phyloP scores from a whole-genome alignment of 2,329 filamentous ascomycete genomes.

The Lojkania enalia region DNA sequence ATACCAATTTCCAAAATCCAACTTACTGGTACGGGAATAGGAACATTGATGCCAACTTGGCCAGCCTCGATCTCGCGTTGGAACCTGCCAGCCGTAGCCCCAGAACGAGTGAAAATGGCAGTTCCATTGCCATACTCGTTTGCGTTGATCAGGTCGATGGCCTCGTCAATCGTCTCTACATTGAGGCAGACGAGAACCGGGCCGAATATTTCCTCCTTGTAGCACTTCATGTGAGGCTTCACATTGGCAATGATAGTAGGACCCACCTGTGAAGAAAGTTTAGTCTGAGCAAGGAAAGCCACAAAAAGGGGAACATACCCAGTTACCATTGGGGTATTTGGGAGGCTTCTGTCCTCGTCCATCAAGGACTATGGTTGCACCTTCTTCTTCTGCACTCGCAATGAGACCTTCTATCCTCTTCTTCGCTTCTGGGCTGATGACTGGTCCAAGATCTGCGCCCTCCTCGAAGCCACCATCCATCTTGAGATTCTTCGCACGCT shows the following conservation, averaged over 20 bases:
- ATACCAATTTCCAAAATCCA: neutral
- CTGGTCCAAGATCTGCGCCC: conserved; percentile 77
- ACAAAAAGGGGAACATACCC: conserved; percentile 51
- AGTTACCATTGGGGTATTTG: conserved; percentile 88
- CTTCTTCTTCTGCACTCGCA: conserved; percentile 75
- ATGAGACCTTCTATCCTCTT: conserved; percentile 77
- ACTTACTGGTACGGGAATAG: conserved; percentile 64
- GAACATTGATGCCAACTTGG: conserved; percentile 84
- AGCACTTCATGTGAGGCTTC: conserved; percentile 79
- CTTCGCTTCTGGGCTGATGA: conserved; percentile 79
- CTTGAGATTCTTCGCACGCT: conserved; percentile 71
- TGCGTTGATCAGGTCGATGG: conserved; percentile 77
- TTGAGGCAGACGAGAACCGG: conserved; percentile 82
- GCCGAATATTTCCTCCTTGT: conserved; percentile 83
- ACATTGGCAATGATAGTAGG: conserved; percentile 84
- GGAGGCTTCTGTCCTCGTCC: conserved; percentile 74
- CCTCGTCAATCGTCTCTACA: conserved; percentile 76
- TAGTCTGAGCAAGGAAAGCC: conserved; percentile 12
- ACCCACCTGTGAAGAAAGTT: conserved; percentile 58
- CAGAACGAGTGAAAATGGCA: conserved; percentile 80
- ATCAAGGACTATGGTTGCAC: conserved; percentile 80
- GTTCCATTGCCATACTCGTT: conserved; percentile 89
- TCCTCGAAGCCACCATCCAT: conserved; percentile 82
- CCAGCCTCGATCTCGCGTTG: conserved; percentile 81
- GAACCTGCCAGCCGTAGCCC: conserved; percentile 76